Conservation (phyloP, 495 filamentous ascomycete species). For the Ramalina intermedia region DNA sequence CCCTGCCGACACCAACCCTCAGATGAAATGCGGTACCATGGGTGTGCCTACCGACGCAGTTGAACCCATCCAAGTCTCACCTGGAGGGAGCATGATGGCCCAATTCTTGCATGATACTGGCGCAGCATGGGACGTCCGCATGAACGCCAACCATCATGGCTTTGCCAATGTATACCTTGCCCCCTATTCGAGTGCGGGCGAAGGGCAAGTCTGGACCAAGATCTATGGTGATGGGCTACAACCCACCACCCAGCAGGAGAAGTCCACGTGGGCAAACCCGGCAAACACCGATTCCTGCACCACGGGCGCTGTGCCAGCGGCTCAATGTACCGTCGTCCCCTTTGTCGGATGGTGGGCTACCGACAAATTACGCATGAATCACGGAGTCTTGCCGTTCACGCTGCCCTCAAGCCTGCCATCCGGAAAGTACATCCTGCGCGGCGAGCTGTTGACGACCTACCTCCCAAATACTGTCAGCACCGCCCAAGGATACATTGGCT, state of each 20-base stretch:
- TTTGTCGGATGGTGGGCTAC: not conserved
- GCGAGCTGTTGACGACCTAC: not conserved
- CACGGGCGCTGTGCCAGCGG: not conserved
- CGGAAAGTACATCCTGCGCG: not conserved
- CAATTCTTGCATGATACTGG: not conserved
- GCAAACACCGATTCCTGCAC: not conserved
- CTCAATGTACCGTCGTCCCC: not conserved
- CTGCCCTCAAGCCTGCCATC: not conserved
- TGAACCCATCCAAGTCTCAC: not conserved
- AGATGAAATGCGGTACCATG: not conserved
- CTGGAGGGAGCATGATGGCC: not conserved
- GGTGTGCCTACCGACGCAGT: not conserved
- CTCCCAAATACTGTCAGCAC: not conserved
- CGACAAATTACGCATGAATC: not conserved
- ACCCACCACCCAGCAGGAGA: not conserved
- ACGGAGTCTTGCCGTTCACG: not conserved
- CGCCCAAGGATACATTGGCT: not conserved
- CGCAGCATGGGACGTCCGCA: not conserved
- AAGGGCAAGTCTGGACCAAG: not conserved
- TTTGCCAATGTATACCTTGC: not conserved
- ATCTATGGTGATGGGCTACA: not conserved
- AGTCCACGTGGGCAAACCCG: not conserved
- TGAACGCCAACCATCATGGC: not conserved
- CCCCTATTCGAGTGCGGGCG: not conserved
- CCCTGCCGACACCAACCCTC: not conserved